Conservation (phyloP, 2,329 filamentous ascomycete species). For the Rosellinia necatrix region DNA sequence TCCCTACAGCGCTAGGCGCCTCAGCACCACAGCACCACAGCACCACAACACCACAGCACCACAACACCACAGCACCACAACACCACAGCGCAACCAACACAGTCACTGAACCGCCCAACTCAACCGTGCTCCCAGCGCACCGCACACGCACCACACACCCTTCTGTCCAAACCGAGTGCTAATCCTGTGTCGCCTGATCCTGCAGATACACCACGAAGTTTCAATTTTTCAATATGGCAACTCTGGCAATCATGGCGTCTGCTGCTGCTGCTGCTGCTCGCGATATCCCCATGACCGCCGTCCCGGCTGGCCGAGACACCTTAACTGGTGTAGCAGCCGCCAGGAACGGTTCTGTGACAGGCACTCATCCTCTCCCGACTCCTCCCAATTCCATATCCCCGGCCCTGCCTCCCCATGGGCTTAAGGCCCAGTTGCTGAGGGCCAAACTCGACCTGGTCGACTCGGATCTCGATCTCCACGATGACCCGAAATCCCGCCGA, state of each 20-base stretch:
- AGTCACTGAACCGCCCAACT: slow-evolving; percentile 24
- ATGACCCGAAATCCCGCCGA: slow-evolving; percentile 57
- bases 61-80: no score
- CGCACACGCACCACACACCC: slow-evolving; percentile 3
- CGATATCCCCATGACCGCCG: slow-evolving; percentile 68
- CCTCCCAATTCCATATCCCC: slow-evolving; percentile 96
- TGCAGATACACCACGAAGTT: slow-evolving; percentile 54
- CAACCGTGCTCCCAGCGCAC: slow-evolving; percentile 5
- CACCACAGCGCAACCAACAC: no score
- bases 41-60: no score
- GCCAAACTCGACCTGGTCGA: slow-evolving; percentile 70
- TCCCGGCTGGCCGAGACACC: slow-evolving; percentile 65
- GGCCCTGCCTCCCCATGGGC: slow-evolving; percentile 78
- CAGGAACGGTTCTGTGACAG: slow-evolving; percentile 66
- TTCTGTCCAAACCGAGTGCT: slow-evolving; percentile 30
- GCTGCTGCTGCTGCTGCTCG: slow-evolving; percentile 69
- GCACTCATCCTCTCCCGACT: slow-evolving; percentile 74
- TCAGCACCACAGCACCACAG: no score
- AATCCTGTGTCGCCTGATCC: slow-evolving; percentile 38
- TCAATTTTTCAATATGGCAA: slow-evolving; percentile 60
- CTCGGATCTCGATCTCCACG: slow-evolving; percentile 85
- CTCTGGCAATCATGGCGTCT: no score
- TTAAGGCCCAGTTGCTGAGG: slow-evolving; percentile 69
- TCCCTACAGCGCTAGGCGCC: no score
- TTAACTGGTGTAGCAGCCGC: slow-evolving; percentile 71